A percentile compares a stretch with the other conserved stretches of the same genome.
phyloP scores from a whole-genome alignment of 164 flowering plant species.

The Amborella trichopoda region DNA sequence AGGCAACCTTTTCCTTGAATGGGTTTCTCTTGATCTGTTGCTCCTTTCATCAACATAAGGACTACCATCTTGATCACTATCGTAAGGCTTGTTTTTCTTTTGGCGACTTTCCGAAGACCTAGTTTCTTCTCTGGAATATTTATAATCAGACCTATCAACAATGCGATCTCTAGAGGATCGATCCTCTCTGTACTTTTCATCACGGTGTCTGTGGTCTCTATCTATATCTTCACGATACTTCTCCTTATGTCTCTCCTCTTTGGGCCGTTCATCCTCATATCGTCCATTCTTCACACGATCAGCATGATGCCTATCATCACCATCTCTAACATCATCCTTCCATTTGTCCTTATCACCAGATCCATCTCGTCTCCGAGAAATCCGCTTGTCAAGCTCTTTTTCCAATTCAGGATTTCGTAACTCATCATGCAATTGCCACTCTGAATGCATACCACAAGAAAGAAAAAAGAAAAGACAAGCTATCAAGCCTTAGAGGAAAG shows the following conservation, averaged over 20 bases:
- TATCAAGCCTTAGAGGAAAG: too few relatives aligned
- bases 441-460: conserved; percentile 19
- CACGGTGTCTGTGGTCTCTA: conserved; percentile 26
- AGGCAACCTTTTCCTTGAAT: conserved; percentile 29
- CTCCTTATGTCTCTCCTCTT: conserved; percentile 26
- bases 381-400: conserved; percentile 46
- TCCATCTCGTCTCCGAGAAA: conserved; percentile 26
- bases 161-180: conserved; percentile 22
- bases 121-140: conserved; percentile 36
- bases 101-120: conserved; percentile 21
- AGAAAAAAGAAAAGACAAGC: too few relatives aligned
- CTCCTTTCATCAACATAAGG: conserved; percentile 30
- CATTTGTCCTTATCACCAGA: conserved; percentile 33
- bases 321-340: conserved; percentile 29
- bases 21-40: conserved; percentile 29
- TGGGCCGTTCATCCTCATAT: conserved; percentile 17
- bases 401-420: conserved; percentile 37
- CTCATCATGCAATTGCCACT: conserved; percentile 24
- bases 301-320: conserved; percentile 27
- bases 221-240: conserved; percentile 15
- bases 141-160: conserved; percentile 27
- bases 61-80: conserved; percentile 27
- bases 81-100: conserved; percentile 30
- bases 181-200: conserved; percentile 38
- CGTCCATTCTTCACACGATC: conserved; percentile 18